Conservation (phyloP, 1,139 yeast species). For the Magnusiomyces sp. region DNA sequence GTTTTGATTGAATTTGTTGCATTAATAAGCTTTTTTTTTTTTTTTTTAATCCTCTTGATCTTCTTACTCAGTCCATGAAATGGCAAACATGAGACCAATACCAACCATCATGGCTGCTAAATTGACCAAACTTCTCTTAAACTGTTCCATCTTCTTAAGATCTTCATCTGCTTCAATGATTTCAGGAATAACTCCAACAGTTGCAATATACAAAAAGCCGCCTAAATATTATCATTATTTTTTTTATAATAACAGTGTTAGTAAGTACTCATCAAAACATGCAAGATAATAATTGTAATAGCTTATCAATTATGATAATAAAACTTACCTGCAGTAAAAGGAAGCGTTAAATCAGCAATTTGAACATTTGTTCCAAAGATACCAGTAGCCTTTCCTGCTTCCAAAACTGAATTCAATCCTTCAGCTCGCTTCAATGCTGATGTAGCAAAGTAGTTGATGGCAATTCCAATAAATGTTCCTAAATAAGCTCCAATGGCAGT, state of each 20-base stretch:
- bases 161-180: conserved; percentile 39
- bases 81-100: conserved; percentile 42
- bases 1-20: background rate
- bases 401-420: conserved; percentile 1
- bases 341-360: conserved; percentile 46
- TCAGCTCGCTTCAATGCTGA: conserved; percentile 9
- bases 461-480: conserved; percentile 56
- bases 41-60: too few species aligned
- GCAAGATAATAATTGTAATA: background rate
- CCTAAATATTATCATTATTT: background rate
- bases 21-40: background rate
- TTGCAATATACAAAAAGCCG: conserved; percentile 57
- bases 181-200: conserved; percentile 60
- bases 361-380: conserved; percentile 43
- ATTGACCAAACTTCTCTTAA: conserved; percentile 36
- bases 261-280: background rate
- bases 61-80: conserved; percentile 41
- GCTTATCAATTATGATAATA: background rate
- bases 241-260: background rate
- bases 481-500: conserved; percentile 54
- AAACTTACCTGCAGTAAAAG: conserved; percentile 54
- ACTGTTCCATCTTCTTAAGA: conserved; percentile 31
- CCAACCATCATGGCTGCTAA: conserved; percentile 41
- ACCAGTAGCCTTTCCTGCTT: conserved; percentile 27
- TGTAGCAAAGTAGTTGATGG: conserved; percentile 36